Conservation (phyloP, 148 eudicot genomes). For the Gaultheria prostrata region DNA sequence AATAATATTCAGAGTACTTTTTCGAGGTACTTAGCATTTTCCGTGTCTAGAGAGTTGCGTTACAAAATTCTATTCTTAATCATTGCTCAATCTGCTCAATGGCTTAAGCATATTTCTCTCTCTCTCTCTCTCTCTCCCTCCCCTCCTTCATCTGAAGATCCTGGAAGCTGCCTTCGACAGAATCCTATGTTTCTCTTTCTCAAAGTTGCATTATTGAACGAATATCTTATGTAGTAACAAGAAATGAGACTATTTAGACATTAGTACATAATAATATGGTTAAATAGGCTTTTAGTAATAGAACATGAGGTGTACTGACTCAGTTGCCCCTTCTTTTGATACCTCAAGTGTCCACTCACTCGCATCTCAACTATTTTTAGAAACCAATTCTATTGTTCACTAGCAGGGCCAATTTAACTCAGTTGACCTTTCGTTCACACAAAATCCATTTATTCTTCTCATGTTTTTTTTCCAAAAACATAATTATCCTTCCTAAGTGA, state of each 20-base stretch:
- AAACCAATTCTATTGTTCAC: too few species aligned
- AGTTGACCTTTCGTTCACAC: too few species aligned
- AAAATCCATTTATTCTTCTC: neutral
- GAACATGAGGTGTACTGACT: neutral
- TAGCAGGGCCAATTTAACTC: too few species aligned
- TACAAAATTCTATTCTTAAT: too few species aligned
- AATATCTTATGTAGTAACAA: neutral
- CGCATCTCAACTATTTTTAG: neutral
- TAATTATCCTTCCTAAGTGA: neutral
- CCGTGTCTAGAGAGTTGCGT: too few species aligned
- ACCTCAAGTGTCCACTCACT: neutral
- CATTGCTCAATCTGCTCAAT: too few species aligned
- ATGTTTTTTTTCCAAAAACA: neutral
- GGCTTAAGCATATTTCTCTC: neutral
- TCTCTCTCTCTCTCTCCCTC: neutral
- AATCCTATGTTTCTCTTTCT: slow-evolving; percentile 26
- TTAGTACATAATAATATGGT: neutral
- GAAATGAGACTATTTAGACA: neutral
- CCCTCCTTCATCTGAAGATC: slow-evolving; percentile 12
- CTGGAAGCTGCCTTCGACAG: slow-evolving; percentile 25
- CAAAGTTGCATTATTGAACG: slow-evolving; percentile 4
- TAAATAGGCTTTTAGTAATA: neutral
- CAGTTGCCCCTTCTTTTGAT: neutral
- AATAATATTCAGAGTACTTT: too few species aligned
- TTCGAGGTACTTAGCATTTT: too few species aligned